These are phyloP conservation scores for Fermentozyma sake DNA, from an alignment of 1,139 yeast genomes.

Conservation along the genomic window DNA sequence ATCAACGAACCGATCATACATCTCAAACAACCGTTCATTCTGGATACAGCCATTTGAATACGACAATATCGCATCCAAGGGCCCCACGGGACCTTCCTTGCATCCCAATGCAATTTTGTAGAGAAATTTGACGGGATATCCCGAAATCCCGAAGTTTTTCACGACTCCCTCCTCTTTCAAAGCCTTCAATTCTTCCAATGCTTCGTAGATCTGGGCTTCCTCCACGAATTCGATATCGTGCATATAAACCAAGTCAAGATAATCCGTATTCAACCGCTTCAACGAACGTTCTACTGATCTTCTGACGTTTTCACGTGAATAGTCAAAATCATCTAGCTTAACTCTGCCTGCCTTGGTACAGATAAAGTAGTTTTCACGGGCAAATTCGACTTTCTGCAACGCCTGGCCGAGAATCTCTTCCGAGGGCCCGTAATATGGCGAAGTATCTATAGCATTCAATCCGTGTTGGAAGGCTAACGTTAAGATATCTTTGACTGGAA, in stretches of 20 bases:
- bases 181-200: slow-evolving; percentile 53
- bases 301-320: slow-evolving; percentile 55
- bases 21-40: slow-evolving; percentile 53
- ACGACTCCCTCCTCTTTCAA: slow-evolving; percentile 65
- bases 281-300: slow-evolving; percentile 64
- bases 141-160: slow-evolving; percentile 71
- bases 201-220: slow-evolving; percentile 51
- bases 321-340: slow-evolving; percentile 66
- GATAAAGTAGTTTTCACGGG: slow-evolving; percentile 62
- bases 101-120: slow-evolving; percentile 43
- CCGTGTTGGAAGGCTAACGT: slow-evolving; percentile 62
- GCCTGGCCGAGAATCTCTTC: slow-evolving; percentile 73
- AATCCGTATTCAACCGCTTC: slow-evolving; percentile 56
- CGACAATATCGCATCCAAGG: slow-evolving; percentile 70
- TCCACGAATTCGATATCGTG: slow-evolving; percentile 87
- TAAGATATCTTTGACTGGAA: slow-evolving; percentile 58
- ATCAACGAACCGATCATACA: slow-evolving; percentile 43
- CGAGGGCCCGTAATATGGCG: slow-evolving; percentile 91
- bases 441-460: slow-evolving; percentile 76
- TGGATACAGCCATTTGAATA: slow-evolving; percentile 84
- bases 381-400: slow-evolving; percentile 37
- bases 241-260: slow-evolving; percentile 75
- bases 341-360: slow-evolving; percentile 89
- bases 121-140: slow-evolving; percentile 76
- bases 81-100: slow-evolving; percentile 31